Conservation (phyloP, 176 grass and related monocot genomes). For the Pontederia paniculata region DNA sequence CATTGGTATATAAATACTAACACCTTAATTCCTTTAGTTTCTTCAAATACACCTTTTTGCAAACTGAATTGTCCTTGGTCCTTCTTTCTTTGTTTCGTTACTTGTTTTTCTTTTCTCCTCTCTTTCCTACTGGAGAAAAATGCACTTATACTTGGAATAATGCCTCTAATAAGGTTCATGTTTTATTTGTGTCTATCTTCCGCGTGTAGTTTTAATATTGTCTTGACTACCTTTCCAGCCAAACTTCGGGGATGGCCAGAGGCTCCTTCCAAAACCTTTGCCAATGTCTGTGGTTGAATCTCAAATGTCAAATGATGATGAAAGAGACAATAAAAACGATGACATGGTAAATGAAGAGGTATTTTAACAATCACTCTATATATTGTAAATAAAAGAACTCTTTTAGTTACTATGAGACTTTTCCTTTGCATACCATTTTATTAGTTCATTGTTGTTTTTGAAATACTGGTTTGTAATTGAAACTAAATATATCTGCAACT, state of each 20-base stretch:
- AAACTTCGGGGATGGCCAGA: constrained; percentile 50
- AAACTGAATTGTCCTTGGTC: too few species aligned
- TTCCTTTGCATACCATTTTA: background rate
- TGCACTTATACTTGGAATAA: too few species aligned
- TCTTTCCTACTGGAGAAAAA: too few species aligned
- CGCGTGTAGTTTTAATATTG: background rate
- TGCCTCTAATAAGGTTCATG: background rate
- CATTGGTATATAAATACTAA: too few species aligned
- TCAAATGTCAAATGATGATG: constrained; percentile 32
- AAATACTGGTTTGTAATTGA: too few species aligned
- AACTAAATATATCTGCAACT: too few species aligned
- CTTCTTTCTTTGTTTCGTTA: too few species aligned
- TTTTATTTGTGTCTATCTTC: background rate
- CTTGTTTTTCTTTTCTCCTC: too few species aligned
- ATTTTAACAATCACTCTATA: background rate
- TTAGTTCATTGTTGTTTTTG: too few species aligned
- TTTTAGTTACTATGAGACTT: background rate
- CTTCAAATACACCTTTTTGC: too few species aligned
- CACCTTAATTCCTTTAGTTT: too few species aligned
- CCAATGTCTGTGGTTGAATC: constrained; percentile 57
- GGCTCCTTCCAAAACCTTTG: constrained; percentile 64
- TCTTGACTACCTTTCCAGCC: constrained; percentile 24
- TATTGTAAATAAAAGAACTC: background rate
- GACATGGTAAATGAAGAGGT: constrained; percentile 41
- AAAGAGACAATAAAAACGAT: constrained; percentile 13